Percentiles rank a stretch among this genome's conserved stretches.
Evolutionary conservation across 148 eudicot genomes (phyloP).

Genomic region (Chenopodium suecicum): DNA sequence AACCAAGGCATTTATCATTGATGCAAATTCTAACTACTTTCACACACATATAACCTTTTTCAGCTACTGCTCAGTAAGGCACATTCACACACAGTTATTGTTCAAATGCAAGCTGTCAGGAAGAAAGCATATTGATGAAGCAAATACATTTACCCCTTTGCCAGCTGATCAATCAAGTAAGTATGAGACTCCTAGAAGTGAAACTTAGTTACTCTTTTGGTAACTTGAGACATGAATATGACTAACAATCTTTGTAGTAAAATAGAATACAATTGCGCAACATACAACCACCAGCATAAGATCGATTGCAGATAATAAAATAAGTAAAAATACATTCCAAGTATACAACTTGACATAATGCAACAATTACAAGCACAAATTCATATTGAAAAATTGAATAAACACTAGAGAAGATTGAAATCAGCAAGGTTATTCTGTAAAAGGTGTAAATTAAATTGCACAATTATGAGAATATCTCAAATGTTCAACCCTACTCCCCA

Average conservation of each 20-base stretch:
- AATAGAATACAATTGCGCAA: not conserved
- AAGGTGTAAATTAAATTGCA: constrained; percentile 31
- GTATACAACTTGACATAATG: not conserved
- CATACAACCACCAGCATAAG: not conserved
- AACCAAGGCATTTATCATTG: not conserved
- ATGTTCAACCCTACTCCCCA: constrained; percentile 30
- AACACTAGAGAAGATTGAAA: not conserved
- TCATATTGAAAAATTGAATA: not conserved
- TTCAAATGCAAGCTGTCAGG: not conserved
- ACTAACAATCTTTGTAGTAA: not conserved
- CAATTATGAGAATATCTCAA: constrained; percentile 27
- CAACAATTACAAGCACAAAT: not conserved
- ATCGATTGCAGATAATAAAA: not conserved
- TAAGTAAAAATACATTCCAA: not conserved
- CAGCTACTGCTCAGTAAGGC: not conserved
- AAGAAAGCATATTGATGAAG: not conserved
- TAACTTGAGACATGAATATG: not conserved
- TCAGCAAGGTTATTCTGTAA: constrained; percentile 9
- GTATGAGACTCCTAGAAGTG: too few relatives aligned
- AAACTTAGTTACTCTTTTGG: too few relatives aligned
- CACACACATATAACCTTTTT: not conserved
- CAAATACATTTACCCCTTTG: too few relatives aligned
- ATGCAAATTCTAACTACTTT: not conserved
- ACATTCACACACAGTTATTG: not conserved
- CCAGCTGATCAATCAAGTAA: too few relatives aligned